phyloP scores from a whole-genome alignment of 2,329 filamentous ascomycete genomes.

The Emmonsiellopsis sp. region DNA sequence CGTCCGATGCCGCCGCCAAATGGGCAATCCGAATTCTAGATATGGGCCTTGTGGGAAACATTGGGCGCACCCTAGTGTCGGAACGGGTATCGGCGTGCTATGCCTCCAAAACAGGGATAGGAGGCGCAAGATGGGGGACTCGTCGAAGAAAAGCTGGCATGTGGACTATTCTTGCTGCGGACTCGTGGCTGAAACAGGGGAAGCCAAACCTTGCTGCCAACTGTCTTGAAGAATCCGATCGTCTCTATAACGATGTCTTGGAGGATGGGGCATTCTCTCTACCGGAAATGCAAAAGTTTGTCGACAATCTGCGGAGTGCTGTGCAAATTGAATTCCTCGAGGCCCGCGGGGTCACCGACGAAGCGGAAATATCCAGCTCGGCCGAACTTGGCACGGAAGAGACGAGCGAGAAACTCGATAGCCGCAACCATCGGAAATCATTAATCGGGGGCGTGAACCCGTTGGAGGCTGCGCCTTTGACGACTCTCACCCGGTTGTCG shows the following conservation, averaged over 20 bases:
- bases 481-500: conserved; percentile 20
- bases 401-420: conserved; percentile 47
- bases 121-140: conserved; percentile 58
- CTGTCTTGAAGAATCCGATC: conserved; percentile 61
- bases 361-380: conserved; percentile 20
- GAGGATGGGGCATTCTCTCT: conserved; percentile 39
- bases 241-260: conserved; percentile 41
- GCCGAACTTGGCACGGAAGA: conserved; percentile 26
- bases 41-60: conserved; percentile 59
- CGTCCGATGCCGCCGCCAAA: conserved; percentile 74
- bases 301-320: conserved; percentile 34
- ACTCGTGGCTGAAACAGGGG: conserved; percentile 70
- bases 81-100: conserved; percentile 84
- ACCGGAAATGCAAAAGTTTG: conserved; percentile 42
- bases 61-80: conserved; percentile 74
- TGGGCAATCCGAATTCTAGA: conserved; percentile 80
- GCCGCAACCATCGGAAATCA: conserved; percentile 46
- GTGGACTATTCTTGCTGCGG: conserved; percentile 76
- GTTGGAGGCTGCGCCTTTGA: conserved; percentile 47
- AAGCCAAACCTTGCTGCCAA: conserved; percentile 71
- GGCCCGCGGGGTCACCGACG: conserved; percentile 28
- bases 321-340: conserved; percentile 37
- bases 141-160: conserved; percentile 77
- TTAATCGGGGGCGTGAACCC: conserved; percentile 40
- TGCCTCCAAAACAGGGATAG: conserved; percentile 59